These are phyloP conservation scores for Suillus brevipes DNA, from an alignment of 768 basidiomycete genomes.

Conservation along the genomic window DNA sequence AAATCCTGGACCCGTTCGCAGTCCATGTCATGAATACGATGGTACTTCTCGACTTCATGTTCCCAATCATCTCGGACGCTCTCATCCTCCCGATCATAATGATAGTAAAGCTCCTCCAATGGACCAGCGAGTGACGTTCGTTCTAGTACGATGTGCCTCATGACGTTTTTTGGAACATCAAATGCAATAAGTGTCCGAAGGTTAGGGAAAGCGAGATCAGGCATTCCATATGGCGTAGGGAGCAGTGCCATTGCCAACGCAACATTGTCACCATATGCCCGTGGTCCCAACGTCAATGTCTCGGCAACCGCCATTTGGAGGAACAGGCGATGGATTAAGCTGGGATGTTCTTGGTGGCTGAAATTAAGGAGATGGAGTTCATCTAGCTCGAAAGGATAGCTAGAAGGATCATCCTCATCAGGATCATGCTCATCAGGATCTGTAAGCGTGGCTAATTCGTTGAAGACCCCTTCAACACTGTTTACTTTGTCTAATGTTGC, in stretches of 20 bases:
- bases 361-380: constrained; percentile 2
- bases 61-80: neutral
- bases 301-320: neutral
- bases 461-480: neutral
- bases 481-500: neutral
- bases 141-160: neutral
- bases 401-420: neutral
- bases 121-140: neutral
- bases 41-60: neutral
- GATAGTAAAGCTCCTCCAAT: neutral
- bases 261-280: neutral
- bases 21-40: neutral
- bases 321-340: neutral
- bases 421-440: neutral
- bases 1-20: neutral
- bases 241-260: neutral
- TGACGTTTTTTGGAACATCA: neutral
- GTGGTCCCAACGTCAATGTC: neutral
- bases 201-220: neutral
- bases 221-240: neutral
- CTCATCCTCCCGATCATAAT: neutral
- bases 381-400: neutral
- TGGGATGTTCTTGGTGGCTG: no score
- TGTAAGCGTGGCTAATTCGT: neutral
- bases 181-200: neutral